Percentiles rank a stretch among this genome's conserved stretches.
phyloP scores from a whole-genome alignment of 345 rosid genomes.

The Murraya paniculata region DNA sequence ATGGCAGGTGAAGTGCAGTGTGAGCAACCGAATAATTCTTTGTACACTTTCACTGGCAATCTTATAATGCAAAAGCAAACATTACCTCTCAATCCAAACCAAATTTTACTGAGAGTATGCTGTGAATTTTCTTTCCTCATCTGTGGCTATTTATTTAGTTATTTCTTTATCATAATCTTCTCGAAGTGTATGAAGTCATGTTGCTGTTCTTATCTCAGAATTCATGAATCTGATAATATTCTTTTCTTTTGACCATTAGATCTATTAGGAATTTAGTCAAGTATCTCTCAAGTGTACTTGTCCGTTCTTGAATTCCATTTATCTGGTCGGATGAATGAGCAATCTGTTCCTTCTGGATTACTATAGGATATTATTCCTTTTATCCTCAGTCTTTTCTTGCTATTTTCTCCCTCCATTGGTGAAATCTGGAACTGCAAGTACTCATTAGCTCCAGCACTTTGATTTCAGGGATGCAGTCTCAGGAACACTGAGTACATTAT shows the following conservation, averaged over 20 bases:
- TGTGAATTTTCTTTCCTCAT: conserved; percentile 16
- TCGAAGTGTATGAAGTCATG: background rate
- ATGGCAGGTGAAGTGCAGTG: conserved; percentile 96
- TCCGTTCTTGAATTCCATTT: background rate
- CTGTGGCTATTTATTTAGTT: conserved; percentile 1
- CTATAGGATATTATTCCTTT: background rate
- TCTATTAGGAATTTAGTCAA: background rate
- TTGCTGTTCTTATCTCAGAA: conserved; percentile 5
- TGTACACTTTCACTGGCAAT: conserved; percentile 98
- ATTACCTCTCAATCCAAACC: conserved; percentile 90
- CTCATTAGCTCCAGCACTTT: conserved; percentile 17
- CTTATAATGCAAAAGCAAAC: conserved; percentile 86
- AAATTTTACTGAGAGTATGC: conserved; percentile 83
- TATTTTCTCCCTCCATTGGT: background rate
- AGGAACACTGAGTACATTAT: conserved; percentile 91
- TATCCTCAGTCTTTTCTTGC: background rate
- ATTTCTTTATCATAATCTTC: background rate
- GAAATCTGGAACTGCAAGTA: conserved; percentile 7
- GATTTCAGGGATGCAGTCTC: conserved; percentile 94
- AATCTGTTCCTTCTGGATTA: background rate
- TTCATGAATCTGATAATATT: background rate
- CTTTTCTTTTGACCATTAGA: background rate
- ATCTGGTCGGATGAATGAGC: background rate
- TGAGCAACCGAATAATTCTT: conserved; percentile 97
- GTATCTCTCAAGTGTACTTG: background rate